Conservation (phyloP, 768 basidiomycete species). For the Nevesoporus exiguus region DNA sequence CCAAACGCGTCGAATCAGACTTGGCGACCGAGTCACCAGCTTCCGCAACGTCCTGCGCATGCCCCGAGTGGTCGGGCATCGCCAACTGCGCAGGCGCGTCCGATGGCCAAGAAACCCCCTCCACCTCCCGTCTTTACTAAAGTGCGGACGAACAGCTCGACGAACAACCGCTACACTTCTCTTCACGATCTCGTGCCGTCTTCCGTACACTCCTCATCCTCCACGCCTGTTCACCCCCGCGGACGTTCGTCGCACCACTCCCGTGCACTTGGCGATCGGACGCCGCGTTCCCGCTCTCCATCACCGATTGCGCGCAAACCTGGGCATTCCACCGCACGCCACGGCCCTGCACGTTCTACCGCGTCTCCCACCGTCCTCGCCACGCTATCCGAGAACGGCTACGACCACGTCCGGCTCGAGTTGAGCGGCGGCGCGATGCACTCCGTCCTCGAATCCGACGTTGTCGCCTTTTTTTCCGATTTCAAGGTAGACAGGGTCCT, state of each 20-base stretch:
- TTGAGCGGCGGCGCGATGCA: slow-evolving; percentile 43
- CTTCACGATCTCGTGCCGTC: slow-evolving; percentile 20
- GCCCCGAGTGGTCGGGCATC: slow-evolving; percentile 25
- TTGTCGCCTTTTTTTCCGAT: slow-evolving; percentile 62
- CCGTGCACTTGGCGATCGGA: slow-evolving; percentile 16
- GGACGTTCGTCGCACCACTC: slow-evolving; percentile 26
- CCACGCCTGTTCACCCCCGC: slow-evolving; percentile 31
- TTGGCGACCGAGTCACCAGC: slow-evolving; percentile 26
- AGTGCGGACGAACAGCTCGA: slow-evolving; percentile 26
- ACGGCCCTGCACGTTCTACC: slow-evolving; percentile 19
- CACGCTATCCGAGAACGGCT: slow-evolving; percentile 57
- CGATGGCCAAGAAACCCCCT: slow-evolving; percentile 27
- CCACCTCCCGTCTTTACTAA: slow-evolving; percentile 24
- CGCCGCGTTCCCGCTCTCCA: slow-evolving; percentile 35
- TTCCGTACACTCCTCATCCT: slow-evolving; percentile 32
- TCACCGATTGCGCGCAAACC: slow-evolving; percentile 42
- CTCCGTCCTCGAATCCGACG: slow-evolving; percentile 61
- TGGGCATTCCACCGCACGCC: slow-evolving; percentile 29
- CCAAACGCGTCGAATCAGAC: slow-evolving; percentile 17
- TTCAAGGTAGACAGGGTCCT: slow-evolving; percentile 75
- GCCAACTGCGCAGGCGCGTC: slow-evolving; percentile 26
- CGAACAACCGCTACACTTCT: slow-evolving; percentile 20
- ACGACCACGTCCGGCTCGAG: slow-evolving; percentile 63
- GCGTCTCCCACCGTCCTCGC: slow-evolving; percentile 29
- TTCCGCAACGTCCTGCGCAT: slow-evolving; percentile 29